Evolutionary conservation across 345 rosid species (phyloP).

Genomic region (Citrus hindsii): DNA sequence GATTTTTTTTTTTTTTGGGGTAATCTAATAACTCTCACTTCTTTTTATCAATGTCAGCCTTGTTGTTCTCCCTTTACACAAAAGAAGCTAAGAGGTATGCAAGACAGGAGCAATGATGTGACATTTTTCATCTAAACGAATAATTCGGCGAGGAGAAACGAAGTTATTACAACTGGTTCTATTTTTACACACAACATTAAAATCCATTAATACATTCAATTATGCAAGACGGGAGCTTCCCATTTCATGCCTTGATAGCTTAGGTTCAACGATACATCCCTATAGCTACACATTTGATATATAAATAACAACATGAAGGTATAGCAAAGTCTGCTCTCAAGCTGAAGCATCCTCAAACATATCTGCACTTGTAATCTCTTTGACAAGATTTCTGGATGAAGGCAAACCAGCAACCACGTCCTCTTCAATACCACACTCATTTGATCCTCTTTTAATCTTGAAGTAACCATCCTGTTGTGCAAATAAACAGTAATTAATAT

Average conservation of each 20-base stretch:
- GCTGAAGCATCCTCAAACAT: slow-evolving; percentile 35
- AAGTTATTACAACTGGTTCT: neutral
- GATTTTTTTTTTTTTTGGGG: too few species aligned
- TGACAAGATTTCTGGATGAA: slow-evolving; percentile 64
- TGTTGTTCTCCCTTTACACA: too few species aligned
- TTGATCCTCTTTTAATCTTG: slow-evolving; percentile 82
- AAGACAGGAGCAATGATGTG: neutral
- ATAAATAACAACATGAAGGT: neutral
- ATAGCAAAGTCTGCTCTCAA: slow-evolving; percentile 14
- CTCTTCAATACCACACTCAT: slow-evolving; percentile 88
- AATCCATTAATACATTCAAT: neutral
- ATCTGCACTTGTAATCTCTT: slow-evolving; percentile 34
- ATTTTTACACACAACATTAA: neutral
- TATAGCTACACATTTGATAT: neutral
- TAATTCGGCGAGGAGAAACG: neutral
- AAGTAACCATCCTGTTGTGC: slow-evolving; percentile 80
- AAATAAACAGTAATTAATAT: neutral
- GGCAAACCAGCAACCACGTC: slow-evolving; percentile 81
- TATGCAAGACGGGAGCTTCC: neutral
- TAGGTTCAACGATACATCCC: neutral
- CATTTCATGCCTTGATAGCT: neutral
- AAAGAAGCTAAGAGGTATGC: too few species aligned
- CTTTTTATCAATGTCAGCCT: too few species aligned
- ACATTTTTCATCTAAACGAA: neutral
- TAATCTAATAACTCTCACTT: too few species aligned